Base-by-base conservation (phyloP, 2,329 filamentous ascomycete genomes). In the Bipolaris sorokiniana region DNA sequence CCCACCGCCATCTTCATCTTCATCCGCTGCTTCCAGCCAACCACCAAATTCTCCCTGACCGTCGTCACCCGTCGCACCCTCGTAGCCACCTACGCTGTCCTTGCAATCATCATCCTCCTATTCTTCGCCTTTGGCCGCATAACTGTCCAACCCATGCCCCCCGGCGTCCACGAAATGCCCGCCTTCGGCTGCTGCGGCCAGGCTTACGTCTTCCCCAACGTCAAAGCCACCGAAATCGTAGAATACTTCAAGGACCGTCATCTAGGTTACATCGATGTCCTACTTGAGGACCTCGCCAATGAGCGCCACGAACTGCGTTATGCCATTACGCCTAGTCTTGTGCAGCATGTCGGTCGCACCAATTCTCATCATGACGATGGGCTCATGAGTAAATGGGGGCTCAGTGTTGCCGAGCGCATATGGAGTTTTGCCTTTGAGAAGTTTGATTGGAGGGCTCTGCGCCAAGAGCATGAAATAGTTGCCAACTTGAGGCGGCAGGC, bases 181-280 rank as follows among this genome's bases (percentile, higher is more conserved):
- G 61, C 71, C 7, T 80, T 73, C 51, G 79, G 78, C 15, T 81
- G 78, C 63, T 81, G 79, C 58, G 75, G 76, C 1, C 79, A 82
- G 66, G 79, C 68, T 1, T 72, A 80, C 5, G 74, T 81, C 33
- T 81, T 80, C 48, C 78, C 77, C 2, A 75, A 73, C n/a, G 46
- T 60, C 13, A 70, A 70, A 45, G 66, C 67, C 5, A 46, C 63
- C 20, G 61, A 62, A 18, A 62, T 74, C 1, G 51, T 77, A 16
- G 52, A 70, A 1, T 76, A 72, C 50, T 75, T 73, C 55, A 70
- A 71, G 49, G 65, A 71, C 38, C 68, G 67, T 47, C 65, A 64
- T 5, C 55, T 75, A 1, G 78, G 76, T 5, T 74, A 77, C 38
- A 69, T 77, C 3, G 79, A 81, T 46, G 72, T 74, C 41, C 56